Evolutionary conservation across 208 protist species (phyloP), one percentile per base, ranked within the genome.

Genomic region (Naegleria fowleri): DNA sequence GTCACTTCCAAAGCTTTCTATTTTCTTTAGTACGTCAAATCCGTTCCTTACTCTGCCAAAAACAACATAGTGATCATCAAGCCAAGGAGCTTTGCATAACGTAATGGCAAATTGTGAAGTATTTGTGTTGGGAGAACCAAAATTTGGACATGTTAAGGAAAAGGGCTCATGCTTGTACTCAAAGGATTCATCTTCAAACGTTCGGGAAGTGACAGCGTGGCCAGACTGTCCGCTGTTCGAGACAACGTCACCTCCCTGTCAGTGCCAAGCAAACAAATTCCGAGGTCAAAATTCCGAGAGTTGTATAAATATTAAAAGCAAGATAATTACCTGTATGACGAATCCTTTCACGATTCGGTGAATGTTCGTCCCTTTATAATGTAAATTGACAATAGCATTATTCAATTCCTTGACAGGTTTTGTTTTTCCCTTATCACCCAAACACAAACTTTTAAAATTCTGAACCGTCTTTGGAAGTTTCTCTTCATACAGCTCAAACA

Each of bases 161-260:
- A 88, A 22, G 0, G 22, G 22, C 75, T 33, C 11, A 83, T 94
- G 98, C 96, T 91, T 97, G 97, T 9, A 98, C 51, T 33, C 95
- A 91, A 98, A 97, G 93, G 98, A 98, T 94, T 99, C 97, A 91
- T 98, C 97, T 9, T 93, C 90, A 89, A 98, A 98, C 19, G 93
- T 94, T 11, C 93, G 90, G 43, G 96, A 96, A 91, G 97, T 98
- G 90, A 98, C 97, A 38, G 95, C 98, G 94, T 95, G 95, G 41
- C 96, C 96, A 93, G 97, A 97, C 43, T 96, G 98, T 90, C 98
- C 98, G 90, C 99, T 95, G 76, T 95, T 95, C 84, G 94, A 96
- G 15, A 96, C 98, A 93, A 99, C 95, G 93, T 99, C 98, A 90
- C 98, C 97, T 36, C 29, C 29, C 25, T 36, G 25, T 29, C 13